phyloP scores from a whole-genome alignment of 257 asterid genomes.

The Linderniella brevidens region DNA sequence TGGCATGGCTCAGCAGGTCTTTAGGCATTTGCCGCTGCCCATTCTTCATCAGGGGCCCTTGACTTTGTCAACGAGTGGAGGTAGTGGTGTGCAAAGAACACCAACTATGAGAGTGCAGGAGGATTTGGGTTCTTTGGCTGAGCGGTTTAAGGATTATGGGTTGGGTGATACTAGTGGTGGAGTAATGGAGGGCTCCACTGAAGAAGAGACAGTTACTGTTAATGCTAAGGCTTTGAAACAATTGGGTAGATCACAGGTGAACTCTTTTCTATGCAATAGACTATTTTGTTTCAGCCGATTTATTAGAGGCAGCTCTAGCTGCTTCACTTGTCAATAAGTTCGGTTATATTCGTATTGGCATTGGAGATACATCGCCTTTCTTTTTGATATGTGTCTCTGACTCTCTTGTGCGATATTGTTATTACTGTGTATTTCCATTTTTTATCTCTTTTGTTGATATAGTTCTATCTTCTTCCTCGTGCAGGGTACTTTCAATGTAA shows the following conservation, averaged over 20 bases:
- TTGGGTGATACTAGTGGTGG: slow-evolving; percentile 25
- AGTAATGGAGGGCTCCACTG: slow-evolving; percentile 27
- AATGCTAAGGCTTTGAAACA: slow-evolving; percentile 49
- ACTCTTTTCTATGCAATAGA: background rate
- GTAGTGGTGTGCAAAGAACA: slow-evolving; percentile 15
- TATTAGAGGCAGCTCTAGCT: too few species aligned
- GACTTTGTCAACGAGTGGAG: slow-evolving; percentile 28
- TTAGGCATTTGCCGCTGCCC: slow-evolving; percentile 58
- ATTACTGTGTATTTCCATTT: background rate
- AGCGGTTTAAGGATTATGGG: slow-evolving; percentile 54
- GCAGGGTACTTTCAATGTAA: slow-evolving; percentile 71
- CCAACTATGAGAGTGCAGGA: slow-evolving; percentile 41
- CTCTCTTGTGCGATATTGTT: too few species aligned
- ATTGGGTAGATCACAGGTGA: slow-evolving; percentile 73
- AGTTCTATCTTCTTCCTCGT: slow-evolving; percentile 6
- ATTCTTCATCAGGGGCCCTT: slow-evolving; percentile 45
- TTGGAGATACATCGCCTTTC: background rate
- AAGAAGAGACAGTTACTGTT: slow-evolving; percentile 38
- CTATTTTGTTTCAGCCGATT: too few species aligned
- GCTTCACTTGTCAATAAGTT: too few species aligned
- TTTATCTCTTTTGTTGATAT: background rate
- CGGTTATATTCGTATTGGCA: background rate
- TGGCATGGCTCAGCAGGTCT: slow-evolving; percentile 66
- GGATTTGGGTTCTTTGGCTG: slow-evolving; percentile 76
- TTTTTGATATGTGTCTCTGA: background rate